Conservation (phyloP, 768 basidiomycete species). For the Rhizopogon vesiculosus region DNA sequence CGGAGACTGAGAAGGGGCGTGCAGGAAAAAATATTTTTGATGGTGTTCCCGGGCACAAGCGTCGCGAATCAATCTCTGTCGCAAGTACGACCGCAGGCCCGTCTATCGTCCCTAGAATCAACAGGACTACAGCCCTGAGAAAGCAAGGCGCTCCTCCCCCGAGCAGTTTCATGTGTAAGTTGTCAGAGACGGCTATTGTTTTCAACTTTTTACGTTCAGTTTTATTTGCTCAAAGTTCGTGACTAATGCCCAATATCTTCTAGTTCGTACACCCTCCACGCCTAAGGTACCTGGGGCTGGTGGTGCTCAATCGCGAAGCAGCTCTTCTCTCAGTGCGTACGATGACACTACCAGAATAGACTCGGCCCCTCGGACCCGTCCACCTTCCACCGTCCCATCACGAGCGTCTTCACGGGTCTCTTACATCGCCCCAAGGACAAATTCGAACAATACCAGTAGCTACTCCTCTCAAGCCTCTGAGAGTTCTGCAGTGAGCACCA, state of each 20-base stretch:
- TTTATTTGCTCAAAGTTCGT: slow-evolving; percentile 3
- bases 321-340: slow-evolving; percentile 32
- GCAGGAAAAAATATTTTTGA: slow-evolving; percentile 54
- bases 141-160: slow-evolving; percentile 50
- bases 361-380: slow-evolving; percentile 7
- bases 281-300: slow-evolving; percentile 38
- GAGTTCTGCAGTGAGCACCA: slow-evolving; percentile 23
- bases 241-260: background rate
- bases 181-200: background rate
- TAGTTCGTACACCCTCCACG: slow-evolving; percentile 44
- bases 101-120: slow-evolving; percentile 37
- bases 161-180: slow-evolving; percentile 68
- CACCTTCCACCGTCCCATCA: slow-evolving; percentile 20
- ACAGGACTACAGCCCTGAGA: slow-evolving; percentile 39
- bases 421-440: slow-evolving; percentile 16
- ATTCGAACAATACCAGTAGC: slow-evolving; percentile 5
- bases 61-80: slow-evolving; percentile 70
- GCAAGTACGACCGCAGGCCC: slow-evolving; percentile 42
- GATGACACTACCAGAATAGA: slow-evolving; percentile 10
- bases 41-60: slow-evolving; percentile 82
- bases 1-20: slow-evolving; percentile 16
- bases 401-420: slow-evolving; percentile 42
- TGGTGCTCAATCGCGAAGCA: slow-evolving; percentile 34
- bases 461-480: slow-evolving; percentile 22
- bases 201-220: background rate